Evolutionary conservation across 108 stramenopile species (phyloP), one percentile per base, ranked within the genome.

Genomic region (Fistulifera solaris): DNA sequence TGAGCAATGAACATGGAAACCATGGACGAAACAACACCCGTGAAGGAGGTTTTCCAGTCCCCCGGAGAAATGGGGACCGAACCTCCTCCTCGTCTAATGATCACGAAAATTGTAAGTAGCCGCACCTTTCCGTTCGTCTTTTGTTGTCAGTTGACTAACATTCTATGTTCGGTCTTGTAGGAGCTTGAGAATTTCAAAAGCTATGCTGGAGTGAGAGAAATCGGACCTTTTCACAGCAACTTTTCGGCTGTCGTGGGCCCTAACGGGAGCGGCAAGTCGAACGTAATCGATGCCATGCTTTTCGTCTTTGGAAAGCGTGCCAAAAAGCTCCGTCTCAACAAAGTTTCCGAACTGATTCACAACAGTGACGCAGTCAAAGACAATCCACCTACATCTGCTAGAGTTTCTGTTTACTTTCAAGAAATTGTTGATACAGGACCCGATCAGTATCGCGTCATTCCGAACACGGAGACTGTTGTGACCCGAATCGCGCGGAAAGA

Each of bases 251-350:
- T 99, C 26, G 96, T 96, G 28, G 95, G 95, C 14, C 95, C 95
- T 15, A 96, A 96, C 60, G 95, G 95, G 12, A 90, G 87, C 18
- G 98, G 98, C 23, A 99, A 99, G 70, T 92, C 89, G 21, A 99
- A 99, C 68, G 95, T 96, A 40, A 98, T 99, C 50, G 98, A 99
- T 68, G 98, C 98, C 65, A 94, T 99, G 95, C 89, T 99, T 25
- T 99, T 99, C 71, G 98, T 98, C 18, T 99, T 99, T 68, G 98
- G 98, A 7, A 97, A 96, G 70, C 76, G 94, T 5, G 98, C 98
- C 38, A 98, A 96, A 62, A 95, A 99, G 65, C 78, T 99, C 2
- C 91, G 98, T 17, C 77, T 96, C 17, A 96, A 94, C 69, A 96
- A 98, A 58, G 85, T 99, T 18, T 83, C 84, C 40, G 98, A 99